Conservation (phyloP, 768 basidiomycete species). For the Lactarius akahatsu region DNA sequence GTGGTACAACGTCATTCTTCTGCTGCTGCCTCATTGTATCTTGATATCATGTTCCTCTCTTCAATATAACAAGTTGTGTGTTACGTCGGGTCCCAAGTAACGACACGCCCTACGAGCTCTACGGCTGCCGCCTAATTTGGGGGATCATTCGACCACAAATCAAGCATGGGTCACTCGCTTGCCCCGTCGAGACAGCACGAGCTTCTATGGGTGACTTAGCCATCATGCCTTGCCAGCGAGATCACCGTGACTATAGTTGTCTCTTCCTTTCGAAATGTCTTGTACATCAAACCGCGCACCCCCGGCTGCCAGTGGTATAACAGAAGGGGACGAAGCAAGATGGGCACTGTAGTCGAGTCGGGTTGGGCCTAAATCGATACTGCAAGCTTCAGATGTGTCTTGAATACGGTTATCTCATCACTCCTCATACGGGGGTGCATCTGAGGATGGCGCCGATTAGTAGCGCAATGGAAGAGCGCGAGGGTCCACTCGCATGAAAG, state of each 20-base stretch:
- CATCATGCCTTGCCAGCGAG: slow-evolving; percentile 76
- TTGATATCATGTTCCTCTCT: too few species aligned
- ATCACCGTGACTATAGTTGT: slow-evolving; percentile 54
- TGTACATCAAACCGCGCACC: slow-evolving; percentile 40
- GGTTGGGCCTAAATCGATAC: slow-evolving; percentile 86
- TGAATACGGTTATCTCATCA: too few species aligned
- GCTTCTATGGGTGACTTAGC: slow-evolving; percentile 34
- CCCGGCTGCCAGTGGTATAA: slow-evolving; percentile 19
- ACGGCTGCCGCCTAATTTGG: too few species aligned
- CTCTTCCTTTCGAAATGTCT: slow-evolving; percentile 74
- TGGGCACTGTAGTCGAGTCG: slow-evolving; percentile 70
- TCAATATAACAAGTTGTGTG: too few species aligned
- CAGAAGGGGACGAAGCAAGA: slow-evolving; percentile 42
- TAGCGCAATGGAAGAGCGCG: slow-evolving; percentile 12
- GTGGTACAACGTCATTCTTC: too few species aligned
- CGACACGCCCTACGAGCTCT: too few species aligned
- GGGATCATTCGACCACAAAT: too few species aligned
- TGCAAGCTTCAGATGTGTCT: slow-evolving; percentile 79
- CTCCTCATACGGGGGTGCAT: slow-evolving; percentile 11
- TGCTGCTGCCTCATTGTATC: too few species aligned
- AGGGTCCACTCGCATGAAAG: slow-evolving; percentile 17
- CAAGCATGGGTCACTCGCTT: too few species aligned
- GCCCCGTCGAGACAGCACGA: too few species aligned
- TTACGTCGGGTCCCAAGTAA: too few species aligned
- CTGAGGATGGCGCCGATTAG: slow-evolving; percentile 29